These are phyloP conservation scores for Paratrimastix pyriformis DNA, from an alignment of 78 protist genomes.

Conservation along the genomic window DNA sequence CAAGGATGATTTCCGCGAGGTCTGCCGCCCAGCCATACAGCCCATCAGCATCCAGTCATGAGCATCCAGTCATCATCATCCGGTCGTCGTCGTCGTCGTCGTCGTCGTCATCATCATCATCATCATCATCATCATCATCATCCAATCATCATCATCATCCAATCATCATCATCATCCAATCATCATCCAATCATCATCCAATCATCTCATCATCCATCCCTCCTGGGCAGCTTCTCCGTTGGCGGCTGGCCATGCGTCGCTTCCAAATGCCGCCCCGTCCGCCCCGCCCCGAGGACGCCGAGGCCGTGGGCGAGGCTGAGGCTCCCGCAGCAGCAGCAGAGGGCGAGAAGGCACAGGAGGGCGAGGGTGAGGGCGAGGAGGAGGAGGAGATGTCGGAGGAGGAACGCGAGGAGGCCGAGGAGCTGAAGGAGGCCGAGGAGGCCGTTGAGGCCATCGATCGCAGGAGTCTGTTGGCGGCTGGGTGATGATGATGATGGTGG, in stretches of 20 bases:
- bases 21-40: too few relatives aligned
- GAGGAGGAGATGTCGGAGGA: not conserved
- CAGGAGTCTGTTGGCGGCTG: not conserved
- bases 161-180: too few relatives aligned
- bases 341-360: not conserved
- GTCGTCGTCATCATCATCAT: too few relatives aligned
- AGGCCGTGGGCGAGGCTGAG: constrained; percentile 18
- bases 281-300: constrained; percentile 11
- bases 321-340: not conserved
- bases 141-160: too few relatives aligned
- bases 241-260: constrained; percentile 11
- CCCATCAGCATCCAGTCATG: too few relatives aligned
- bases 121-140: too few relatives aligned
- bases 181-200: too few relatives aligned
- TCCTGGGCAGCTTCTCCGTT: constrained; percentile 19
- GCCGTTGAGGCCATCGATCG: not conserved
- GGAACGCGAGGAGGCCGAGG: not conserved
- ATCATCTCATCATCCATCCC: too few relatives aligned
- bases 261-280: not conserved
- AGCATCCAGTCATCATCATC: too few relatives aligned
- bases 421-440: not conserved
- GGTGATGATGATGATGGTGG: not conserved
- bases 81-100: too few relatives aligned
- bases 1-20: constrained; percentile 67
- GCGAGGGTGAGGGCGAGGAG: not conserved